Evolutionary conservation across 345 rosid genomes (phyloP).

Genomic region (Toxicodendron radicans): DNA sequence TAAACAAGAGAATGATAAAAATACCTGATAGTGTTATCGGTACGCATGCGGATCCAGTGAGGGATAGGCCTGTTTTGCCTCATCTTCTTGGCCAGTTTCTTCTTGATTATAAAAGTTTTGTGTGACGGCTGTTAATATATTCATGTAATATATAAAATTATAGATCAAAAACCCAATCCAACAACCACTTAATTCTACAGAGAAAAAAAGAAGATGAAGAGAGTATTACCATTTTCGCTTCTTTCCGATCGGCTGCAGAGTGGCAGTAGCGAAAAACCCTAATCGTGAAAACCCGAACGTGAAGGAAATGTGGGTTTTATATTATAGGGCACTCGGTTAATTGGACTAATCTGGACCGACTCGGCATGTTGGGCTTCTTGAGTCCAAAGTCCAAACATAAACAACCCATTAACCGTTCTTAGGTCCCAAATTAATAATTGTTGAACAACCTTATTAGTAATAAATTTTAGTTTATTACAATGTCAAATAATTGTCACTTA

Average conservation of each 20-base stretch:
- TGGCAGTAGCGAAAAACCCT: constrained; percentile 13
- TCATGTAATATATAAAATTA: neutral
- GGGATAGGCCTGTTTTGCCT: constrained; percentile 79
- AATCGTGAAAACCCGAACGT: neutral
- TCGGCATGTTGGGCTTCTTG: neutral
- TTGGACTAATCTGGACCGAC: neutral
- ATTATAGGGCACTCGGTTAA: neutral
- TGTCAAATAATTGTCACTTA: no score
- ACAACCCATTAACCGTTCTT: no score
- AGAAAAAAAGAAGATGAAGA: neutral
- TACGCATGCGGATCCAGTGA: constrained; percentile 68
- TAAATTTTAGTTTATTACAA: no score
- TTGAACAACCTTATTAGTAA: no score
- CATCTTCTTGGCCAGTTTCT: constrained; percentile 82
- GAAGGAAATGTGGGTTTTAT: neutral
- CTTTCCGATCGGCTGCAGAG: neutral
- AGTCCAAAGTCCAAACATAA: no score
- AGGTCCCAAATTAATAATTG: no score
- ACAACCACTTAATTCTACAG: neutral
- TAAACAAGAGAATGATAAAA: neutral
- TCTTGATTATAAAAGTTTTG: constrained; percentile 81
- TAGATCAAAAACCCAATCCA: neutral
- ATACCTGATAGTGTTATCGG: constrained; percentile 70
- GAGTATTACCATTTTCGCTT: constrained; percentile 27
- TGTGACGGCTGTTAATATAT: constrained; percentile 73